phyloP scores from a whole-genome alignment of 176 grass and related monocot species.

The Chloris gayana region DNA sequence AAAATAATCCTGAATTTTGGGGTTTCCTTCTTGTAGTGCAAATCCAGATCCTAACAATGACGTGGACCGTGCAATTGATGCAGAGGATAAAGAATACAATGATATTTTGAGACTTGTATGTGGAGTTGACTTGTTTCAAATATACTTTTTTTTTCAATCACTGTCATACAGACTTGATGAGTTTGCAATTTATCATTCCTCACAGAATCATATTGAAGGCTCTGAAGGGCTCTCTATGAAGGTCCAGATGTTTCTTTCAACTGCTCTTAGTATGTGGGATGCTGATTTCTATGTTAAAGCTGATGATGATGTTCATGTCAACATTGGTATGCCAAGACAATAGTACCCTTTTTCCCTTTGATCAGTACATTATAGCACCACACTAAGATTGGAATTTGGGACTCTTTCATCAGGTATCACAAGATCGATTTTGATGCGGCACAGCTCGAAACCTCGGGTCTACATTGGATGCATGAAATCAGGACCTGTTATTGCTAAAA shows the following conservation, averaged over 20 bases:
- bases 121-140: slow-evolving; percentile 12
- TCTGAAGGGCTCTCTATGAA: slow-evolving; percentile 55
- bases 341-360: slow-evolving; percentile 17
- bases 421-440: slow-evolving; percentile 54
- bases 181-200: background rate
- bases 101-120: slow-evolving; percentile 77
- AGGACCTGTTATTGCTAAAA: slow-evolving; percentile 64
- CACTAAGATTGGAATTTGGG: background rate
- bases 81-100: slow-evolving; percentile 60
- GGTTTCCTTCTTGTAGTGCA: slow-evolving; percentile 35
- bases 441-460: slow-evolving; percentile 59
- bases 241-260: slow-evolving; percentile 68
- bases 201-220: slow-evolving; percentile 71
- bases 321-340: slow-evolving; percentile 53
- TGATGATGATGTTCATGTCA: slow-evolving; percentile 79
- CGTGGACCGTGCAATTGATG: slow-evolving; percentile 52
- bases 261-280: slow-evolving; percentile 65
- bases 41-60: slow-evolving; percentile 50
- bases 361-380: background rate
- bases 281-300: slow-evolving; percentile 83
- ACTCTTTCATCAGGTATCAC: slow-evolving; percentile 51
- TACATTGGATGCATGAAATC: slow-evolving; percentile 92
- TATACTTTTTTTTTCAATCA: background rate
- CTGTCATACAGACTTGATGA: background rate
- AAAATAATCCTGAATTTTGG: background rate